Evolutionary conservation across 495 filamentous ascomycete genomes (phyloP), one percentile per base, ranked within the genome.

Genomic region (Letharia lupina): DNA sequence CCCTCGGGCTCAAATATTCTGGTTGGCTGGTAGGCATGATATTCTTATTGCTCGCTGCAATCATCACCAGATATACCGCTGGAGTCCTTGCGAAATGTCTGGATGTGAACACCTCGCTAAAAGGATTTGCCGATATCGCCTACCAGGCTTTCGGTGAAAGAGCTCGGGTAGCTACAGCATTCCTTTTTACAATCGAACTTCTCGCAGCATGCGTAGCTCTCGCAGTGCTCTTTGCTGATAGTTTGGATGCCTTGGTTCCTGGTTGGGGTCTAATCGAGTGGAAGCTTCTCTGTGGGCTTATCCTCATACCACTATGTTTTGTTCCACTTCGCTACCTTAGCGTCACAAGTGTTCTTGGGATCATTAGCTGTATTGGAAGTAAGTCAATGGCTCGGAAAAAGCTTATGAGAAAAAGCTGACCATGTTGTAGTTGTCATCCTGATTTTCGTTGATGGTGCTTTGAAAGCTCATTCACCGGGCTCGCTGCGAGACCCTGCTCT

Each of bases 121-220:
- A 89, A 54, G 96, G 94, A 28, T 98, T 96, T 77, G 93, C 93
- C 35, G 94, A 98, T 73, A 79, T 98, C 33, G 95, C 93, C 33
- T 96, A 87, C 74, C 86, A 96, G 67, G 91, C 91, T 60, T 98
- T 94, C 73, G 94, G 94, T n/a, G 82, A 85, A 18, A 84, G 82
- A 58, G 91, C 91, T 40, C 87, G 94, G 47, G 77, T 96, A 41
- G 81, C 86, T 39, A 93, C 89, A 8, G 92, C 90, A 64, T 76
- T 96, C 33, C 79, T 98, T 9, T 98, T 98, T 78, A 89, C 86
- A 4, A 70, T 98, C 45, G 94, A 98, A 75, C 84, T 98, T 39
- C 73, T 96, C 35, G 93, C 89, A 18, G 88, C 93, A 35, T 93
- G 90, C 72, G 91, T 98, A 47, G 94, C 94, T 41, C 84, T 98